phyloP scores from a whole-genome alignment of 495 filamentous ascomycete species.

The Extremus antarcticus region DNA sequence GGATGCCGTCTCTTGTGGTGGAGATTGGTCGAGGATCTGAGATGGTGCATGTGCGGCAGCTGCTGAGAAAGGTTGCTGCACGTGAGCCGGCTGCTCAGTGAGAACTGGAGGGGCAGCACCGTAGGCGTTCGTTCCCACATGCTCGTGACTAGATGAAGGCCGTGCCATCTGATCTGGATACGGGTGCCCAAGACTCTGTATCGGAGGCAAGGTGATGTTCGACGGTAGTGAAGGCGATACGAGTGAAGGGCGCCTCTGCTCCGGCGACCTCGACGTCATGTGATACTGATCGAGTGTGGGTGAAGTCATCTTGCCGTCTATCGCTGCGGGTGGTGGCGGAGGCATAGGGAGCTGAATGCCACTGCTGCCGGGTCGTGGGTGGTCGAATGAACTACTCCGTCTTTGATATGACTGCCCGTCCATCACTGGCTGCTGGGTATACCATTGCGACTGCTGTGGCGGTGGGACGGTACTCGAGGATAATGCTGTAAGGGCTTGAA shows the following conservation, averaged over 20 bases:
- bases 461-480: slow-evolving; percentile 12
- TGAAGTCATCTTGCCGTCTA: slow-evolving; percentile 18
- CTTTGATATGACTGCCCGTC: not conserved
- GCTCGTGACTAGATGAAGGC: not conserved
- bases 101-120: not conserved
- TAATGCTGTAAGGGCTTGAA: slow-evolving; percentile 25
- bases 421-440: not conserved
- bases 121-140: not conserved
- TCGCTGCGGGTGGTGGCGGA: slow-evolving; percentile 17
- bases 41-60: not conserved
- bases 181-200: slow-evolving; percentile 20
- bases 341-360: slow-evolving; percentile 27
- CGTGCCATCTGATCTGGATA: slow-evolving; percentile 3
- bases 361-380: slow-evolving; percentile 16
- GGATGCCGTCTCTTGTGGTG: not conserved
- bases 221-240: slow-evolving; percentile 8
- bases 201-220: slow-evolving; percentile 26
- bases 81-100: not conserved
- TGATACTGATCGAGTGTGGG: slow-evolving; percentile 33
- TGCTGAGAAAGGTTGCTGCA: not conserved
- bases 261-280: slow-evolving; percentile 28
- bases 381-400: not conserved
- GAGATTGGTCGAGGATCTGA: not conserved
- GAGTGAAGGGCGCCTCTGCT: slow-evolving; percentile 25
- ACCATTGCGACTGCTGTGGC: slow-evolving; percentile 8